Percentiles rank a stretch among this genome's conserved stretches.
Conservation (phyloP, 805 yeast species). For the Zygotorulaspora chibaensis region DNA sequence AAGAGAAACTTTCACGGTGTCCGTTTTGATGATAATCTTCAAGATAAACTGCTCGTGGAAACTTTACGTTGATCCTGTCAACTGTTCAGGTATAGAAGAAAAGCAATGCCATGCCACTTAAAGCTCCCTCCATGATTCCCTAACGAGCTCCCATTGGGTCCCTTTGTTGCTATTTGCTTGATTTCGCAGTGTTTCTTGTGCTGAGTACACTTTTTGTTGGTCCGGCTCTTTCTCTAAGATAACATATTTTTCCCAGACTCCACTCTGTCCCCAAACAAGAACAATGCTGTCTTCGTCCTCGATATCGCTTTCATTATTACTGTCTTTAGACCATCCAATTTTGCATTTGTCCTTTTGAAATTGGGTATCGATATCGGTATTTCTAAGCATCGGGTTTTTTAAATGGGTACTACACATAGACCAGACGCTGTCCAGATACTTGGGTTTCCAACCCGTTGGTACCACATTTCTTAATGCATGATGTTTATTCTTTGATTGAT, state of each 20-base stretch:
- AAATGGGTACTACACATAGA: conserved; percentile 72
- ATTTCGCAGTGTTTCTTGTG: conserved; percentile 21
- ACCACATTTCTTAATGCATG: conserved; percentile 58
- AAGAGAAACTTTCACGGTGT: conserved; percentile 50
- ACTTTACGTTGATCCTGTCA: conserved; percentile 6
- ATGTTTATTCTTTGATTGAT: conserved; percentile 39
- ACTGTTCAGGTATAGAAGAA: too few species aligned
- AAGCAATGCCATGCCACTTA: conserved; percentile 31
- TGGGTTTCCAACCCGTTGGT: conserved; percentile 56
- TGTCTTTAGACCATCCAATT: conserved; percentile 30
- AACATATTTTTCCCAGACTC: conserved; percentile 83
- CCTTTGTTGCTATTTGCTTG: conserved; percentile 19
- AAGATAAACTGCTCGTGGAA: conserved; percentile 24
- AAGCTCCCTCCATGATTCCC: conserved; percentile 64
- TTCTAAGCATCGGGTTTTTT: conserved; percentile 26
- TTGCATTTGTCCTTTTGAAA: conserved; percentile 29
- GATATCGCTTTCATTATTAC: conserved; percentile 29
- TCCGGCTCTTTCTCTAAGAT: conserved; percentile 49
- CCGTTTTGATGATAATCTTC: conserved; percentile 14
- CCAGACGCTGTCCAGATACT: conserved; percentile 83
- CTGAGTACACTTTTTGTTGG: conserved; percentile 13
- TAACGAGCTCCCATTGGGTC: conserved; percentile 51
- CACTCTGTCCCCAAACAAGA: conserved; percentile 67
- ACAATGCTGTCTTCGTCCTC: conserved; percentile 58
- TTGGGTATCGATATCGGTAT: conserved; percentile 23